Conservation (phyloP, 805 yeast genomes). For the Starmerella potacharoeniae region DNA sequence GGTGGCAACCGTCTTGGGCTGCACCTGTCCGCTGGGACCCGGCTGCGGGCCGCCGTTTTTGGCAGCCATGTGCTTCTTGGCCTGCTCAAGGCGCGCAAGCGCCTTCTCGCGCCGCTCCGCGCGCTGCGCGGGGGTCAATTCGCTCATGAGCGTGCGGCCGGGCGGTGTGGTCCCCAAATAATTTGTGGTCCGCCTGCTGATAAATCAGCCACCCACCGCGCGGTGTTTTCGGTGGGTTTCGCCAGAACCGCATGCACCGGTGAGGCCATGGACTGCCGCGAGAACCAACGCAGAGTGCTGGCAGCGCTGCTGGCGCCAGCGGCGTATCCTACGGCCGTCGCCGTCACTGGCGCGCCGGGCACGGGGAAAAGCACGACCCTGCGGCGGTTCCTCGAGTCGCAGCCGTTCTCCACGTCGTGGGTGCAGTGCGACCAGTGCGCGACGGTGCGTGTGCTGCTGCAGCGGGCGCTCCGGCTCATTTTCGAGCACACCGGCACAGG, state of each 20-base stretch:
- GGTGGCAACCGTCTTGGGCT: conserved; percentile 2
- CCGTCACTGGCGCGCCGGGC: conserved; percentile 40
- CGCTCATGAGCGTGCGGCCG: conserved; percentile 2
- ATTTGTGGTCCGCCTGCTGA: neutral
- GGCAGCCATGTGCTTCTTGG: conserved; percentile 14
- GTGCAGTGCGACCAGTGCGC: conserved; percentile 41
- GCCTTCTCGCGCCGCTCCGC: conserved; percentile 21
- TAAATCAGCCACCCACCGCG: neutral
- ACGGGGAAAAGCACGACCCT: conserved; percentile 39
- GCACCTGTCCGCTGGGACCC: neutral
- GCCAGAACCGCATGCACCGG: neutral
- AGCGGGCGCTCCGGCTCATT: conserved; percentile 35
- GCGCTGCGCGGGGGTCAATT: conserved; percentile 17
- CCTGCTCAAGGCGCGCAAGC: conserved; percentile 19
- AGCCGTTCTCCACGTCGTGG: conserved; percentile 26
- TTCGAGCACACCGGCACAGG: conserved; percentile 26
- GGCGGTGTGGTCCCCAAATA: neutral
- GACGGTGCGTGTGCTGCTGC: conserved; percentile 38
- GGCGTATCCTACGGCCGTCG: conserved; percentile 21
- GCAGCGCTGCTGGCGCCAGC: conserved; percentile 14
- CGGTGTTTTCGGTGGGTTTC: neutral
- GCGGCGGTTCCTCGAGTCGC: conserved; percentile 26
- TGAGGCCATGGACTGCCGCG: conserved; percentile 14
- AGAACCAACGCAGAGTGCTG: conserved; percentile 18
- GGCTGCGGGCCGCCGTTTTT: neutral